Conservation (phyloP, 306 rosid genomes). For the Erythrophleum fordii region DNA sequence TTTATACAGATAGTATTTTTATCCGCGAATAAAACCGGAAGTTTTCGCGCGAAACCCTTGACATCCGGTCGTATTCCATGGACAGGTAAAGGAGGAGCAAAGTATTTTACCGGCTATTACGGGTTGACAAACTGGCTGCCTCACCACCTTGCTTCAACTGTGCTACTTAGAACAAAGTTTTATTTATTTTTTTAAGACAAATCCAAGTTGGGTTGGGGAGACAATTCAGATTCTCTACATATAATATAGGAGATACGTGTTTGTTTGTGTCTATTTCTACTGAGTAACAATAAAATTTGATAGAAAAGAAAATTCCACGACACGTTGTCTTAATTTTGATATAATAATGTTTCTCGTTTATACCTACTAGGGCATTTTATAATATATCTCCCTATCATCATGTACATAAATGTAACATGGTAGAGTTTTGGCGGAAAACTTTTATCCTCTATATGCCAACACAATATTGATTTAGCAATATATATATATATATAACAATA, state of each 20-base stretch:
- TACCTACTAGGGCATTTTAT: no score
- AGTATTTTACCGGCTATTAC: constrained; percentile 46
- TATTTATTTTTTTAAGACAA: background rate
- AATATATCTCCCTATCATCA: no score
- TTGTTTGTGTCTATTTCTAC: background rate
- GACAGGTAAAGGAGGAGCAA: constrained; percentile 12
- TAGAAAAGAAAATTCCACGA: background rate
- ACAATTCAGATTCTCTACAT: background rate
- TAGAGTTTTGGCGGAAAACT: no score
- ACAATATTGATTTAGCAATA: no score
- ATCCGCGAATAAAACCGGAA: constrained; percentile 43
- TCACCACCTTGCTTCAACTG: background rate
- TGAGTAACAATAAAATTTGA: background rate
- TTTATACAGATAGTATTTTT: background rate
- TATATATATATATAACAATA: no score
- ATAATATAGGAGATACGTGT: background rate
- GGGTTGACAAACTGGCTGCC: constrained; percentile 37
- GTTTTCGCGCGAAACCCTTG: constrained; percentile 66
- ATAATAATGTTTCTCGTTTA: background rate
- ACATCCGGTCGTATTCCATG: constrained; percentile 42
- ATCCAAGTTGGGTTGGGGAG: background rate
- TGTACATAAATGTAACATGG: no score
- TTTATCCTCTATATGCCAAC: no score
- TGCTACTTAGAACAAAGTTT: background rate
- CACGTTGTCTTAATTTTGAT: background rate